A percentile compares a stretch with the other conserved stretches of the same genome.
Conservation (phyloP, 164 flowering plant genomes). For the Macadamia tetraphylla region DNA sequence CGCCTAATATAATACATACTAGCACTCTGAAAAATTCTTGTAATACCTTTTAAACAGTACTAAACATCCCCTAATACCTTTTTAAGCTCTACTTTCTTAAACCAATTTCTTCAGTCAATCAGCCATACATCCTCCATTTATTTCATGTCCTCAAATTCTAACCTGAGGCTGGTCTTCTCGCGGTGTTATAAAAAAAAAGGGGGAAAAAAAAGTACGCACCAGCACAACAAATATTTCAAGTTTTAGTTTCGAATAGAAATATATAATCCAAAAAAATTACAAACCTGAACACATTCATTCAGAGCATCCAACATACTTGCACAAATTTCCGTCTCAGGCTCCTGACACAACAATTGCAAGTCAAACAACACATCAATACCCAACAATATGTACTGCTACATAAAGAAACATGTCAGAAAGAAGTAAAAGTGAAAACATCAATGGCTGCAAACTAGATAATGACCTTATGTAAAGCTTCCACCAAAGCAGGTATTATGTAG, state of each 20-base stretch:
- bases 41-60: no score
- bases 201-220: no score
- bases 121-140: no score
- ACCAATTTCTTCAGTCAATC: no score
- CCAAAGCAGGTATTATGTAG: conserved; percentile 58
- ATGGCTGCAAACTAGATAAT: background rate
- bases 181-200: no score
- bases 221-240: no score
- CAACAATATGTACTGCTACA: background rate
- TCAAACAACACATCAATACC: background rate
- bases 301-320: conserved; percentile 65
- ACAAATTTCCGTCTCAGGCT: conserved; percentile 67
- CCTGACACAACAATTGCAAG: conserved; percentile 33
- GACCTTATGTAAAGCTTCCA: conserved; percentile 71
- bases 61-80: no score
- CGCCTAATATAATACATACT: no score
- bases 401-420: background rate
- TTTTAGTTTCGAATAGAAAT: background rate
- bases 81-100: no score
- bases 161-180: no score
- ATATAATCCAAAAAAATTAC: background rate
- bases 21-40: no score
- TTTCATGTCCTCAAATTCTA: no score
- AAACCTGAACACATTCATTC: conserved; percentile 71
- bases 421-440: background rate